Evolutionary conservation across 2,329 filamentous ascomycete genomes (phyloP).

Genomic region (Diaporthe sp.): DNA sequence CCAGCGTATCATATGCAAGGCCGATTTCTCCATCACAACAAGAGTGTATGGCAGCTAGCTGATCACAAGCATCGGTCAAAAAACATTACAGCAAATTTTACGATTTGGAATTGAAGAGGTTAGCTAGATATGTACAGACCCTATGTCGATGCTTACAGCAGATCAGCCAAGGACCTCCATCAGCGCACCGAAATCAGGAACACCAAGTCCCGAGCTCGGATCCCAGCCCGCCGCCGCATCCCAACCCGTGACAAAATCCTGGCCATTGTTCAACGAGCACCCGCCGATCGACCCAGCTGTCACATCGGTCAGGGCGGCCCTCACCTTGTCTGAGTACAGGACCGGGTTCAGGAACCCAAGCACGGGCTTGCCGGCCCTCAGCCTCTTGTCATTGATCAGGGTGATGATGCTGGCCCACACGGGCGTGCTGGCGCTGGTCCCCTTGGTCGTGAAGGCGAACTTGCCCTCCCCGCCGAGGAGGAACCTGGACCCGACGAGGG

Average conservation of each 20-base stretch:
- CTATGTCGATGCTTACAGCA: no score
- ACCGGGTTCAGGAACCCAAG: constrained; percentile 54
- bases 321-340: constrained; percentile 28
- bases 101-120: not conserved
- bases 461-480: constrained; percentile 44
- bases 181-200: constrained; percentile 15
- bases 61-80: not conserved
- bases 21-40: not conserved
- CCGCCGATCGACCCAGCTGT: constrained; percentile 50
- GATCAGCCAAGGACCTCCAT: not conserved
- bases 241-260: constrained; percentile 48
- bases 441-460: constrained; percentile 52
- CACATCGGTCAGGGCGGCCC: constrained; percentile 50
- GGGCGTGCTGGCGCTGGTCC: constrained; percentile 70
- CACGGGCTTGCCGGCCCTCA: constrained; percentile 61
- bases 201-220: constrained; percentile 46
- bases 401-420: constrained; percentile 70
- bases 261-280: constrained; percentile 40
- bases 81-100: not conserved
- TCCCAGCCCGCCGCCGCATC: constrained; percentile 49
- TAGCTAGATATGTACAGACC: not conserved
- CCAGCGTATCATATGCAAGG: not conserved
- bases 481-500: constrained; percentile 47
- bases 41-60: not conserved
- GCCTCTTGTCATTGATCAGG: constrained; percentile 73